Evolutionary conservation across 495 filamentous ascomycete genomes (phyloP).

Genomic region (Talaromyces ruber): DNA sequence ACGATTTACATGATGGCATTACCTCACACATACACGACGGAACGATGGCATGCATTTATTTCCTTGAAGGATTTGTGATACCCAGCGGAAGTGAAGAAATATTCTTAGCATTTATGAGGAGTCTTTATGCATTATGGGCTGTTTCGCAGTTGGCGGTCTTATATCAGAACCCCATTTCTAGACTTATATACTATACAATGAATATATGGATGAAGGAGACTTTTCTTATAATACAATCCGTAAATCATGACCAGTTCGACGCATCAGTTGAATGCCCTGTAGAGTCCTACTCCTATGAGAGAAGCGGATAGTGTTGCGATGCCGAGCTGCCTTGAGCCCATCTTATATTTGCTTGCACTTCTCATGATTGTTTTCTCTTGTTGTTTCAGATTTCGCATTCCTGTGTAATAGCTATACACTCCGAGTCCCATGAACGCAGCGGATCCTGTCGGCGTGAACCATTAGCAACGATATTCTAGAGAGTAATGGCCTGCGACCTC

Average conservation of each 20-base stretch:
- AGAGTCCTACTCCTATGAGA: constrained; percentile 62
- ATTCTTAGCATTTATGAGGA: constrained; percentile 34
- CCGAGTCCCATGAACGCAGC: constrained; percentile 85
- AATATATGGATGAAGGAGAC: background rate
- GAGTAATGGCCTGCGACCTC: background rate
- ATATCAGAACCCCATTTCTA: background rate
- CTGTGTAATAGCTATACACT: constrained; percentile 76
- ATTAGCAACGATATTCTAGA: background rate
- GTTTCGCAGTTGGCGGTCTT: background rate
- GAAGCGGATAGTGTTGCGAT: constrained; percentile 63
- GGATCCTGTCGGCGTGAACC: constrained; percentile 45
- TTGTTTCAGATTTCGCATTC: constrained; percentile 62
- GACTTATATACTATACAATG: constrained; percentile 3
- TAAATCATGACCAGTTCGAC: background rate
- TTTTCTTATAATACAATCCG: background rate
- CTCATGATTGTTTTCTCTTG: constrained; percentile 61
- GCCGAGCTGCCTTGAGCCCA: constrained; percentile 60
- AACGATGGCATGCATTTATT: constrained; percentile 21
- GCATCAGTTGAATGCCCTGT: constrained; percentile 44
- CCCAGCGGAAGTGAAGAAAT: constrained; percentile 21
- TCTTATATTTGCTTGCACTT: constrained; percentile 66
- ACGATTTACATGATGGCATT: constrained; percentile 48
- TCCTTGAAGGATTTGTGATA: constrained; percentile 3
- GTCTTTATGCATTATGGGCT: constrained; percentile 17
- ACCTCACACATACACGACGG: constrained; percentile 24